A percentile compares a stretch with the other conserved stretches of the same genome.
These are phyloP conservation scores for Verticillium albo-atrum DNA, from an alignment of 2,329 filamentous ascomycete species.

Conservation along the genomic window DNA sequence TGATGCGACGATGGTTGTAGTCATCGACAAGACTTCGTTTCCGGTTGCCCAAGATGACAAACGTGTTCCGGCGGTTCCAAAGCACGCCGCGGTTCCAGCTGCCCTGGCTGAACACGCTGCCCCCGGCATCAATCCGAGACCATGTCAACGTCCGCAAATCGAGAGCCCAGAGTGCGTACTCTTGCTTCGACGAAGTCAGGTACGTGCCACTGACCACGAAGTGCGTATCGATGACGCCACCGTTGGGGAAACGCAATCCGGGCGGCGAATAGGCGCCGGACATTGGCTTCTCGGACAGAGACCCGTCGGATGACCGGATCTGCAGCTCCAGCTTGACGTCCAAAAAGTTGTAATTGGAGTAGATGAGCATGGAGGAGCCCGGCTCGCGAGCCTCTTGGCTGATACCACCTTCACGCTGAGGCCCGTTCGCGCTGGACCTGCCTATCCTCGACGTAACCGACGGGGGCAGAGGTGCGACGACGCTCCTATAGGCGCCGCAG, in stretches of 20 bases:
- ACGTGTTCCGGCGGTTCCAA: slow-evolving; percentile 90
- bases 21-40: slow-evolving; percentile 94
- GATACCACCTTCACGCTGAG: slow-evolving; percentile 40
- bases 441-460: slow-evolving; percentile 64
- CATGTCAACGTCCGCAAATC: slow-evolving; percentile 85
- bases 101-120: slow-evolving; percentile 89
- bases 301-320: slow-evolving; percentile 78
- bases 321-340: slow-evolving; percentile 96
- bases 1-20: slow-evolving; percentile 96
- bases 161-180: slow-evolving; percentile 94
- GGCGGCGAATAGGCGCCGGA: slow-evolving; percentile 81
- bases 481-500: slow-evolving; percentile 93
- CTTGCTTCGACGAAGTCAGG: slow-evolving; percentile 94
- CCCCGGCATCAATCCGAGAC: slow-evolving; percentile 93
- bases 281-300: slow-evolving; percentile 84
- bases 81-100: slow-evolving; percentile 96
- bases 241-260: slow-evolving; percentile 90
- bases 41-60: slow-evolving; percentile 90
- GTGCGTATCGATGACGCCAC: slow-evolving; percentile 89
- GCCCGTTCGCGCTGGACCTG: slow-evolving; percentile 41
- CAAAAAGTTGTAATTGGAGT: slow-evolving; percentile 98
- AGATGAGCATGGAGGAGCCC: slow-evolving; percentile 82
- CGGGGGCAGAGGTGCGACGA: slow-evolving; percentile 77
- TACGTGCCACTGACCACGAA: slow-evolving; percentile 98
- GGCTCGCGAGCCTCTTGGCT: slow-evolving; percentile 52